Evolutionary conservation across 805 yeast species (phyloP).

Genomic region (Sugiyamaella boreocaroliniensis): DNA sequence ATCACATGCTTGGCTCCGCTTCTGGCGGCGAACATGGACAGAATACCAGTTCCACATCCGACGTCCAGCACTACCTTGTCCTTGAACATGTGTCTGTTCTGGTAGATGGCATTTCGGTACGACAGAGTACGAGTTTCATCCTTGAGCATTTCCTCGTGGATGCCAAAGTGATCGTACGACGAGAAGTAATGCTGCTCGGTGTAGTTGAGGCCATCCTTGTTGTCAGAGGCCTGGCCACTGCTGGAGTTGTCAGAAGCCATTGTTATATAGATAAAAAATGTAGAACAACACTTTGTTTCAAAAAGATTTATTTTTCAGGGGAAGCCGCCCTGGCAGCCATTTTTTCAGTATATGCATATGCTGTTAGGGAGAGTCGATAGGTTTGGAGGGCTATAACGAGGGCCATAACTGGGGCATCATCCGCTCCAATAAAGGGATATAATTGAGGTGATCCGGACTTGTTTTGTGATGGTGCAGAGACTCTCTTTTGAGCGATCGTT

Average conservation of each 20-base stretch:
- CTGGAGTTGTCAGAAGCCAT: background rate
- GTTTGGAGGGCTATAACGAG: no score
- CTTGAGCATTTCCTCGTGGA: conserved; percentile 98
- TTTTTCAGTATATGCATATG: background rate
- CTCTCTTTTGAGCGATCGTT: no score
- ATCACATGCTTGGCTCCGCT: conserved; percentile 99
- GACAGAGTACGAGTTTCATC: conserved; percentile 88
- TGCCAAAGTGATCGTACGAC: conserved; percentile 94
- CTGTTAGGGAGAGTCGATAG: background rate
- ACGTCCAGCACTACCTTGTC: conserved; percentile 94
- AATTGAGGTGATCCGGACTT: no score
- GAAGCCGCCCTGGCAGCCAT: background rate
- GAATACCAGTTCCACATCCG: conserved; percentile 98
- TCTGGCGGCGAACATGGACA: conserved; percentile 95
- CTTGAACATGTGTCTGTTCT: conserved; percentile 81
- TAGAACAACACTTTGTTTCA: background rate
- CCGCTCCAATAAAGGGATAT: no score
- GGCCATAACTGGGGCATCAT: no score
- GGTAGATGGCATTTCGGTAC: conserved; percentile 85
- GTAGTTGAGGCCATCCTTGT: conserved; percentile 30
- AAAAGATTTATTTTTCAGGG: background rate
- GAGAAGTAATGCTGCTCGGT: conserved; percentile 87
- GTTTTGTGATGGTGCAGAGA: no score
- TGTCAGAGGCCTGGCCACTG: background rate
- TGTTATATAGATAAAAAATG: background rate